These are phyloP conservation scores for Magnusiomyces magnusii DNA, from an alignment of 1,139 yeast genomes.

Conservation along the genomic window DNA sequence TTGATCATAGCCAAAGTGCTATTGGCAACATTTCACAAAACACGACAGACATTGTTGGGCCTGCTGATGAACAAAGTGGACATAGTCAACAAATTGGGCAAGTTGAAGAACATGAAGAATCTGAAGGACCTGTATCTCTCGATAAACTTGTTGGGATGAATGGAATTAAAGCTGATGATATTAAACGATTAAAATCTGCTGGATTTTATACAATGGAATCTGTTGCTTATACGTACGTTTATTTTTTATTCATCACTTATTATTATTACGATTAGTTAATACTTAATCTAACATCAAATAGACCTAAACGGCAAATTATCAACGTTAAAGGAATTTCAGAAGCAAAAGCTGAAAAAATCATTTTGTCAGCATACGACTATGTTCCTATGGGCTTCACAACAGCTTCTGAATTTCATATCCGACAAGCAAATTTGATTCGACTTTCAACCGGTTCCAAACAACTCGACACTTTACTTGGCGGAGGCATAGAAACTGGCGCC, in stretches of 20 bases:
- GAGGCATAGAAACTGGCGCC: conserved; percentile 97
- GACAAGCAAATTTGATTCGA: conserved; percentile 86
- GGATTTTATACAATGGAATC: conserved; percentile 89
- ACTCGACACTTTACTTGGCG: conserved; percentile 86
- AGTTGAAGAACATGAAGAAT: conserved; percentile 39
- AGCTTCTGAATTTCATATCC: conserved; percentile 87
- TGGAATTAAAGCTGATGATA: conserved; percentile 76
- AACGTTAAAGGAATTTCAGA: conserved; percentile 90
- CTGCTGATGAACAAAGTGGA: neutral
- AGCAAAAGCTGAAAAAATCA: conserved; percentile 83
- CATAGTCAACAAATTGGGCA: no score
- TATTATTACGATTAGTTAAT: no score
- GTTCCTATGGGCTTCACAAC: conserved; percentile 98
- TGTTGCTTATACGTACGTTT: conserved; percentile 62
- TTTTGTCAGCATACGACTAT: conserved; percentile 73
- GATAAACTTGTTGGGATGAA: conserved; percentile 51
- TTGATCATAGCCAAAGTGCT: neutral
- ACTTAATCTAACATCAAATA: conserved; percentile 3
- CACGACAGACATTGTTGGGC: conserved; percentile 5
- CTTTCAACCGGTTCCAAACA: conserved; percentile 94
- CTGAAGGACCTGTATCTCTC: conserved; percentile 43
- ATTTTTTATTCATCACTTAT: no score
- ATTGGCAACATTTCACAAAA: neutral
- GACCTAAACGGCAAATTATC: conserved; percentile 65
- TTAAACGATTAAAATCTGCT: conserved; percentile 70